Base-by-base conservation (phyloP, 768 basidiomycete genomes). In the Cystobasidium tubakii region DNA sequence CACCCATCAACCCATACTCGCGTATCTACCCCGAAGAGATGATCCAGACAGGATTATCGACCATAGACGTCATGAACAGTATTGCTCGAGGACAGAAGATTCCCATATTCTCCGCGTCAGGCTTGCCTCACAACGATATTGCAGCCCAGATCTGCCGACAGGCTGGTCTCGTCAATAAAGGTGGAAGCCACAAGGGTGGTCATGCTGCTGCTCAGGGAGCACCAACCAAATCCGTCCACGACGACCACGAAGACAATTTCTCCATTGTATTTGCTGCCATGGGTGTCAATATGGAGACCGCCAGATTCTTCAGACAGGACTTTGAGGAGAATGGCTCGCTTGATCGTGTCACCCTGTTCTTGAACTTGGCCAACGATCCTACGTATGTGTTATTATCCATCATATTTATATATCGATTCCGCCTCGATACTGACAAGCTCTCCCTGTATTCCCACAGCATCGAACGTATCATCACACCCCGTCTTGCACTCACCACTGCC, bases 241-340 rank as follows among this genome's bases (percentile, higher is more conserved):
- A 99, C 80, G 95, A 93, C 71, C 95, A 98, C 83, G 95, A 96
- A 85, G 95, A 99, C 84, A 99, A 99, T 83, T 99, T 99, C 86
- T 95, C 92, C 62, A 94, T 99, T 80, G 96, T 98, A 62, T 99
- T 98, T 81, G 96, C 94, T 72, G 96, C 96, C 46, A 98, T 99
- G 96, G 96, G 96, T 86, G 96, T 95, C 74, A 99, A 99, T 84
- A 96, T 96, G 93, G 96, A 99, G 83, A 98, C 96, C 6, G 96
- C 96, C 62, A 88, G 95, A 66, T 99, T 96, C 86, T 99, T 99
- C 90, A 94, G 95, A 83, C 91, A 94, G 81, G 96, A 99, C 84
- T 98, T 98, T 81, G 94, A 98, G 83, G 95, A 96, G 79, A 97
- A 96, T 81, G 96, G 96, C 67, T 90, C 89, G 85, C 86, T 98